Conservation (phyloP, 371 early-diverging fungal genomes). For the Mortierella sp. region DNA sequence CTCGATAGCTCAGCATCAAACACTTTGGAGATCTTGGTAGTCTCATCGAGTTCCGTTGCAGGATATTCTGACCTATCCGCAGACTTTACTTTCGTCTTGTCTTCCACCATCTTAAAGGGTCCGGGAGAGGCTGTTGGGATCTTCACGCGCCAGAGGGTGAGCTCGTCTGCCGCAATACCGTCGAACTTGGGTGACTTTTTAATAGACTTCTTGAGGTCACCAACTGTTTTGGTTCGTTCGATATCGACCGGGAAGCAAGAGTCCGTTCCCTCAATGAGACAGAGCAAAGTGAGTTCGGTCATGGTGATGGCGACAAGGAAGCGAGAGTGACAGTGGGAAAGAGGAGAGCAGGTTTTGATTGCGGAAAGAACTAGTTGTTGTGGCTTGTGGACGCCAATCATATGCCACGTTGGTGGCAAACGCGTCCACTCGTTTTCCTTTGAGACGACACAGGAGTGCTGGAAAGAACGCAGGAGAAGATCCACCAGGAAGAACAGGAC, state of each 20-base stretch:
- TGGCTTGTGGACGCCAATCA: too few relatives aligned
- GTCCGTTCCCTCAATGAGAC: slow-evolving; percentile 2
- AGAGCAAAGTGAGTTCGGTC: slow-evolving; percentile 2
- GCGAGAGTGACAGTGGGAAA: too few relatives aligned
- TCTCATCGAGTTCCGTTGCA: too few relatives aligned
- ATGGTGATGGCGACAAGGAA: neutral
- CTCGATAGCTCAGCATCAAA: neutral
- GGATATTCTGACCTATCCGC: too few relatives aligned
- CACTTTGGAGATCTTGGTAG: neutral
- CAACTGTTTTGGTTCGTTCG: neutral
- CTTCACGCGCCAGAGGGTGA: slow-evolving; percentile 9
- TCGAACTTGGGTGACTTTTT: slow-evolving; percentile 6
- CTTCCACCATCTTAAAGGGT: neutral
- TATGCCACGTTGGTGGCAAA: too few relatives aligned
- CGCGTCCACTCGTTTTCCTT: too few relatives aligned
- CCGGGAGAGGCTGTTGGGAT: neutral
- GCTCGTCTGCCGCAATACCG: slow-evolving; percentile 1
- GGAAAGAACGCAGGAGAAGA: too few relatives aligned
- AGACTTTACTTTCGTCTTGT: slow-evolving; percentile 2
- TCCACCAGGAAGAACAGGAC: too few relatives aligned
- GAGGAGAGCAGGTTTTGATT: too few relatives aligned
- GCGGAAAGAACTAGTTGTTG: neutral
- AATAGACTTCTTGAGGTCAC: slow-evolving; percentile 8
- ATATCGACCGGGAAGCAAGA: slow-evolving; percentile 1
- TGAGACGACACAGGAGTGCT: too few relatives aligned